phyloP scores from a whole-genome alignment of 2,329 filamentous ascomycete genomes.

The Colletotrichum chlorophyti region DNA sequence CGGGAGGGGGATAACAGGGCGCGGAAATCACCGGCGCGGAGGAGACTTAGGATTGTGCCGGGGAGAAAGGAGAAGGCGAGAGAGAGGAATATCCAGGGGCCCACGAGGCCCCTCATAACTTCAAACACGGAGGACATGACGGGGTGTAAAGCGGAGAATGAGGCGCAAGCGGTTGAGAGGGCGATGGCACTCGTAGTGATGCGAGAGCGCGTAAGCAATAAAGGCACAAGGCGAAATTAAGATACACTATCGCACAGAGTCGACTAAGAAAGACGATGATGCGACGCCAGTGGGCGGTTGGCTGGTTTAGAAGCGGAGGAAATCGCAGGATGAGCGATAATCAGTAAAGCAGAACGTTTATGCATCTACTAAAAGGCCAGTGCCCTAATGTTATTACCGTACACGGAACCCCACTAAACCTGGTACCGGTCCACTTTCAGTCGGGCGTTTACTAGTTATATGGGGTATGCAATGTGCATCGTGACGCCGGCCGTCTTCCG shows the following conservation, averaged over 20 bases:
- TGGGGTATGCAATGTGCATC: too few species aligned
- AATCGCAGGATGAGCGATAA: not conserved
- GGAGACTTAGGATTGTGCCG: conserved; percentile 51
- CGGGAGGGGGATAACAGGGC: conserved; percentile 48
- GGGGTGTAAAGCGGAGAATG: not conserved
- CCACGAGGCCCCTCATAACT: conserved; percentile 43
- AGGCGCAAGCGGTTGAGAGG: not conserved
- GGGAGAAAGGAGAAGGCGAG: conserved; percentile 58
- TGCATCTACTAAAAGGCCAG: conserved; percentile 5
- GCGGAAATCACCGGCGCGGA: conserved; percentile 40
- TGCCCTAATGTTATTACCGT: too few species aligned
- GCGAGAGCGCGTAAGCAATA: not conserved
- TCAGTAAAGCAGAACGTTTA: not conserved
- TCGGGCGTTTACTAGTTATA: too few species aligned
- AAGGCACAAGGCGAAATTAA: not conserved
- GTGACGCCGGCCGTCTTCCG: too few species aligned
- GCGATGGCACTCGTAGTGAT: not conserved
- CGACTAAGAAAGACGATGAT: not conserved
- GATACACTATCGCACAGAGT: too few species aligned
- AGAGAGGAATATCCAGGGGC: conserved; percentile 61
- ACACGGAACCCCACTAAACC: too few species aligned
- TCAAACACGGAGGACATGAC: conserved; percentile 33
- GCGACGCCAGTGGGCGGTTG: not conserved
- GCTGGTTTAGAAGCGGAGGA: conserved; percentile 13
- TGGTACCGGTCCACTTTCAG: too few species aligned